Base-by-base conservation (phyloP, 2,329 filamentous ascomycete genomes). In the Aotearoamyces nothofagi region DNA sequence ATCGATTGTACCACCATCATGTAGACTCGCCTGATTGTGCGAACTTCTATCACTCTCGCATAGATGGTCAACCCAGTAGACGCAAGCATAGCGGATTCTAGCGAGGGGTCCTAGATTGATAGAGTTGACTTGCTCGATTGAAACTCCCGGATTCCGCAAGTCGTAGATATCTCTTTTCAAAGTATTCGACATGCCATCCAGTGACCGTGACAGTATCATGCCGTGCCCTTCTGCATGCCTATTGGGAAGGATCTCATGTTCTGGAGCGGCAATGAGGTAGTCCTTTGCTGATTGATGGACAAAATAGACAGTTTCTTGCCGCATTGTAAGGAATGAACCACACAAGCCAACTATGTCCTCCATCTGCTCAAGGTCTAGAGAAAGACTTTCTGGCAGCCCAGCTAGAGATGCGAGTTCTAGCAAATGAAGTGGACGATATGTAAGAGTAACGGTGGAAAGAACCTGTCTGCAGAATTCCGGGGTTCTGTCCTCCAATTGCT, bases 1-100 rank as follows among this genome's bases (percentile, higher is more conserved):
- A 29, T 48, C 29, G 4, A 49, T 34, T 11, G 11, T n/a, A 13
- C 41, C 44, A 24, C 33, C 32, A 26, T 51, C 44, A 30, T 37
- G 33, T 31, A 46, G 42, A 33, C 43, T 43, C 29, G 36, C 34
- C 30, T 33, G 32, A 37, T 38, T 39, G 17, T 40, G 29, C 14
- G 19, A 13, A 20, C 29, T 26, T 11, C 20, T 33, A 3, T 14
- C 14, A 10, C 15, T 26, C 22, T 15, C 29, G 30, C 33, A 22
- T 3, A 39, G 23, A 36, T 47, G 45, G 14, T 37, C 36, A 15
- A 41, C 27, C 53, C 51, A 57, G 29, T 52, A 47, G 3, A 46
- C 16, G 31, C 48, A 55, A 5, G 43, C 38, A 32, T 58, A 57
- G 4, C 37, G 26, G 15, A 45, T 26, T 13, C 14, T 9, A 26